Base-by-base conservation (phyloP, 2,329 filamentous ascomycete species). In the Canariomyces notabilis region DNA sequence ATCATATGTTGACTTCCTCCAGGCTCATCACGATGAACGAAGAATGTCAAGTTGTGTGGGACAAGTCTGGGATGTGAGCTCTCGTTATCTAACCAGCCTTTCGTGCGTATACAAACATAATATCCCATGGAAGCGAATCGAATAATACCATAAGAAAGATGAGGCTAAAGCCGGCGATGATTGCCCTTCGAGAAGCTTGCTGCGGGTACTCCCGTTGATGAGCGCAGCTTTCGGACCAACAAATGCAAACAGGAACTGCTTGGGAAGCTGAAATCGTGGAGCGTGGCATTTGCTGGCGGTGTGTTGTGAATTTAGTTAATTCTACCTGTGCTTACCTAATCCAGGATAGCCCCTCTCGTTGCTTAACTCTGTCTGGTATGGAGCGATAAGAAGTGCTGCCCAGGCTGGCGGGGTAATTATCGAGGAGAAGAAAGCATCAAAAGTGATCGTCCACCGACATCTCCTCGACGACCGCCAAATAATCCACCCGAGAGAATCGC, bases 361-460 rank as follows among this genome's bases (percentile, higher is more conserved):
- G 9, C 34, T 16, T 29, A 23, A 42, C 48, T 39, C 38, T 36
- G 19, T 40, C 37, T 29, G 26, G 19, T 42, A 12, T 31, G 42
- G 36, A 16, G 40, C 39, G 44, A 37, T 43, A 41, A 37, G 39
- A 49, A n/a, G 42, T 29, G 4, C 31, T 37, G 46, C 46, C 46
- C 39, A 39, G 41, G 12, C 41, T 51, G 48, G 51, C 48, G 48
- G 48, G 48, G 51, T 44, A n/a, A n/a, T n/a, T n/a, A 45, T 19
- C 20, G 33, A 26, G 22, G 32, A 37, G 19, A 33, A 15, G 19
- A 29, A 42, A 44, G 33, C 23, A 39, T 39, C 34, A 37, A 47
- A 44, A 40, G 38, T 36, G 26, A 43, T 40, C 44, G 22, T 43
- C 48, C 36, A 45, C 49, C 37, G 39, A 40, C 37, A 40, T 34